Evolutionary conservation across 495 filamentous ascomycete genomes (phyloP), one percentile per base, ranked within the genome.

Genomic region (Penicillium salamii): DNA sequence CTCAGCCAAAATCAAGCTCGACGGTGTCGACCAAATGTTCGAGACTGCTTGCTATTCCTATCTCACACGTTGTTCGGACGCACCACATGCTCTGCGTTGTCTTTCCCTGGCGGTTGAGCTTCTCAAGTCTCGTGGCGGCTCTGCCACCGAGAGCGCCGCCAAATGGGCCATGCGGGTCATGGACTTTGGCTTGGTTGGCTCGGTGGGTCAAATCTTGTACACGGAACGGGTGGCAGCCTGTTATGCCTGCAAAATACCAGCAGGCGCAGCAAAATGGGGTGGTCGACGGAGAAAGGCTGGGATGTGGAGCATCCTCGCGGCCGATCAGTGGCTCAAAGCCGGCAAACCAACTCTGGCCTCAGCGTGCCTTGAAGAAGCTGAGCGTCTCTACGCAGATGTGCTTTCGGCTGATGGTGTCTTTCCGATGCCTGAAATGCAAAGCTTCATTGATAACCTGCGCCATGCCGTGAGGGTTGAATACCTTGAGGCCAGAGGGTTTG

Each of bases 1-100:
- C 50, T 82, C 82, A 2, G 81, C 83, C 15, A 95, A 87, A 57
- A 80, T 78, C 35, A 82, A 89, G 60, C 67, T 86, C 8, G 95
- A 97, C 46, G 84, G 75, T 3, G 74, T 97, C 38, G 89, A 95
- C 59, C 81, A 88, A 52, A 85, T 88, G 76, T 78, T 98, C 21
- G 93, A 97, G 48, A 84, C 85, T 7, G 88, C 93, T 1, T 85
- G 81, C 37, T 97, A 97, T 68, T 95, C 89, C 5, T 98, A 97
- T 59, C 81, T 92, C 37, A 90, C 87, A 15, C 82, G 93, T 33
- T 95, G 88, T 57, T 81, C 77, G 5, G 80, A 86, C 14, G 76
- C 85, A 2, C 88, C 88, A 55, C 84, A 83, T 32, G 86, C 89
- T 1, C 73, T 91, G 2, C 88, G 95, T 20, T 89, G 83, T 59